A percentile compares a stretch with the other conserved stretches of the same genome.
Conservation (phyloP, 495 filamentous ascomycete species). For the Xylaria venustula region DNA sequence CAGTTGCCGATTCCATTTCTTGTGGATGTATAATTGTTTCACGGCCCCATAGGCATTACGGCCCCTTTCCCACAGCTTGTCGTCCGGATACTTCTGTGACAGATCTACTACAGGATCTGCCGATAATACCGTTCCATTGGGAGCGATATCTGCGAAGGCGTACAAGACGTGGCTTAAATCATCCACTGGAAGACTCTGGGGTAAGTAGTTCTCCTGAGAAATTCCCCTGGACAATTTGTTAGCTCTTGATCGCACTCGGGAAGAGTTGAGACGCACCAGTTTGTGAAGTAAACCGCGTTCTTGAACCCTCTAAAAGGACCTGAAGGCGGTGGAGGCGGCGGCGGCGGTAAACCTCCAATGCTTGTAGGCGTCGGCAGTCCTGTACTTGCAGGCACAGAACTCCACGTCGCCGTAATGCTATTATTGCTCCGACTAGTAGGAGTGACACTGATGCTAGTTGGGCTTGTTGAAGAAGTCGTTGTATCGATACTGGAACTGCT, state of each 20-base stretch:
- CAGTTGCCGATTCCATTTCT: conserved; percentile 74
- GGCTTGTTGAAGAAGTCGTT: conserved; percentile 1
- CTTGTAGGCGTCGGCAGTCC: conserved; percentile 16
- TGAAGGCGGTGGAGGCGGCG: conserved; percentile 17
- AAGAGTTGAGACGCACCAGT: conserved; percentile 34
- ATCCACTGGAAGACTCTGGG: conserved; percentile 72
- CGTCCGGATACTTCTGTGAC: conserved; percentile 72
- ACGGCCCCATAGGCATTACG: conserved; percentile 74
- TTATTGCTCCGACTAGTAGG: neutral
- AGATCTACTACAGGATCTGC: conserved; percentile 59
- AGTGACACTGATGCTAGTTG: neutral
- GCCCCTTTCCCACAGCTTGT: conserved; percentile 59
- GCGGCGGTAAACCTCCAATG: conserved; percentile 6
- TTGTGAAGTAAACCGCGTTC: conserved; percentile 49
- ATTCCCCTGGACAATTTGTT: conserved; percentile 57
- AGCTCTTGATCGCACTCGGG: neutral
- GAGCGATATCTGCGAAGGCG: conserved; percentile 78
- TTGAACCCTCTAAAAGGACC: conserved; percentile 27
- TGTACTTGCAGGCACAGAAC: conserved; percentile 9
- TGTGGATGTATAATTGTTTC: conserved; percentile 80
- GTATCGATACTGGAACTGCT: conserved; percentile 1
- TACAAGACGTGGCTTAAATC: conserved; percentile 85
- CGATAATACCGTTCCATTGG: conserved; percentile 77
- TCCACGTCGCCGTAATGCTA: conserved; percentile 2
- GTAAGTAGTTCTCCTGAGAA: conserved; percentile 72